Conservation (phyloP, 352 stramenopile species). For the Bremia lactucae region DNA sequence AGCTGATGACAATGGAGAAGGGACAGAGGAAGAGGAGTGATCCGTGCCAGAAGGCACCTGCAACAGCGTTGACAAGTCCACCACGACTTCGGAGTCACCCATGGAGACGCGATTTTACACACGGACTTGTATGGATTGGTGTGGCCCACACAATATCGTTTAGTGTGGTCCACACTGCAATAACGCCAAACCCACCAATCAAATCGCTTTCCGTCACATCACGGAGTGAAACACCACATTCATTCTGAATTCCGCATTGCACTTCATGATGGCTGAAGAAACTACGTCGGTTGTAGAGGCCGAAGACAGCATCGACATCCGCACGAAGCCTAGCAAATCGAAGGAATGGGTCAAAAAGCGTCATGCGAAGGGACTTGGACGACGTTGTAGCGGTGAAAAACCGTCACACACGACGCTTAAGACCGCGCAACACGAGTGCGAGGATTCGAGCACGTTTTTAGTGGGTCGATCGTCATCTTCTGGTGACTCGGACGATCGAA, state of each 20-base stretch:
- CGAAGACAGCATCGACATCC: conserved; percentile 2
- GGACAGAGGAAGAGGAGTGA: not conserved
- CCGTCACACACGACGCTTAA: not conserved
- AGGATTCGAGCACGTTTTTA: conserved; percentile 60
- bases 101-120: too few species aligned
- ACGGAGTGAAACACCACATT: too few species aligned
- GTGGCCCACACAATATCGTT: too few species aligned
- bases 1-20: conserved; percentile 2
- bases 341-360: conserved; percentile 10
- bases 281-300: not conserved
- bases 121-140: too few species aligned
- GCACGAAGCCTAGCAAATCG: conserved; percentile 2
- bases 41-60: not conserved
- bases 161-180: too few species aligned
- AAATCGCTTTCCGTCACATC: too few species aligned
- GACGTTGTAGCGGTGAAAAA: conserved; percentile 3
- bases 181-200: too few species aligned
- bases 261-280: conserved; percentile 6
- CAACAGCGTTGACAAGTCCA: conserved; percentile 15
- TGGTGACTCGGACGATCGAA: conserved; percentile 15
- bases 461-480: conserved; percentile 23
- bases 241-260: too few species aligned
- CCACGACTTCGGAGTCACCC: conserved; percentile 14
- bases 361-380: conserved; percentile 1
- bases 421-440: conserved; percentile 8